Evolutionary conservation across 108 stramenopile genomes (phyloP).

Genomic region (Heterococcus sp.): DNA sequence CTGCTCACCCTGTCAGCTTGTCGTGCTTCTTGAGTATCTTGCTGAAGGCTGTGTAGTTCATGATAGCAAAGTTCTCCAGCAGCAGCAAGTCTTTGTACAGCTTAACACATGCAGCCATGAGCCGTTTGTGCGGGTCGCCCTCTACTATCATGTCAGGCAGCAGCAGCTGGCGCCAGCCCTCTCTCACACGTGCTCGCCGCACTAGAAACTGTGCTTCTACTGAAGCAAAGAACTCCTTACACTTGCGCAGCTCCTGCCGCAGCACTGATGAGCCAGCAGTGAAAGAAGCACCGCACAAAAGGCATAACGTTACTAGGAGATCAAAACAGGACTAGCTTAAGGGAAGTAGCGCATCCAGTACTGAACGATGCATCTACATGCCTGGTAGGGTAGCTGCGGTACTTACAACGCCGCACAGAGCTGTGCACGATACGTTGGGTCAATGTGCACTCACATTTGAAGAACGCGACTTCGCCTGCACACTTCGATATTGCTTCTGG

Average conservation of each 20-base stretch:
- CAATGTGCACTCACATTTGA: slow-evolving; percentile 7
- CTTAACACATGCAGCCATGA: slow-evolving; percentile 77
- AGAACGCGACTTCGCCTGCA: slow-evolving; percentile 34
- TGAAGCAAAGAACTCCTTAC: slow-evolving; percentile 32
- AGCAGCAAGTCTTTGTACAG: slow-evolving; percentile 91
- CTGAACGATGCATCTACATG: too few species aligned
- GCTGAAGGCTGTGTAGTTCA: slow-evolving; percentile 91
- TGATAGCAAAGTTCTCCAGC: slow-evolving; percentile 94
- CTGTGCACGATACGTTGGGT: not conserved
- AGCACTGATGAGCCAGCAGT: slow-evolving; percentile 1
- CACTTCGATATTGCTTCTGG: slow-evolving; percentile 27
- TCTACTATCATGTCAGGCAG: slow-evolving; percentile 21
- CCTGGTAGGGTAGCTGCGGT: not conserved
- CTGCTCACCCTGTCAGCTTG: slow-evolving; percentile 88
- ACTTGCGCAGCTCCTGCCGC: slow-evolving; percentile 31
- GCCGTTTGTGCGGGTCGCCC: slow-evolving; percentile 35
- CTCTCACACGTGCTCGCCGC: slow-evolving; percentile 16
- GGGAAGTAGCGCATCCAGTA: too few species aligned
- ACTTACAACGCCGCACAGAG: not conserved
- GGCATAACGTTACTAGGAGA: not conserved
- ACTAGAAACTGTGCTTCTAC: slow-evolving; percentile 27
- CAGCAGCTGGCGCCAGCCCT: slow-evolving; percentile 36
- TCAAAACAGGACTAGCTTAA: too few species aligned
- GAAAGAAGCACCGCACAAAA: not conserved
- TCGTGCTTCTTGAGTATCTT: slow-evolving; percentile 99